These are phyloP conservation scores for Phytophthora uliginosa DNA, from an alignment of 352 stramenopile species.

Conservation along the genomic window DNA sequence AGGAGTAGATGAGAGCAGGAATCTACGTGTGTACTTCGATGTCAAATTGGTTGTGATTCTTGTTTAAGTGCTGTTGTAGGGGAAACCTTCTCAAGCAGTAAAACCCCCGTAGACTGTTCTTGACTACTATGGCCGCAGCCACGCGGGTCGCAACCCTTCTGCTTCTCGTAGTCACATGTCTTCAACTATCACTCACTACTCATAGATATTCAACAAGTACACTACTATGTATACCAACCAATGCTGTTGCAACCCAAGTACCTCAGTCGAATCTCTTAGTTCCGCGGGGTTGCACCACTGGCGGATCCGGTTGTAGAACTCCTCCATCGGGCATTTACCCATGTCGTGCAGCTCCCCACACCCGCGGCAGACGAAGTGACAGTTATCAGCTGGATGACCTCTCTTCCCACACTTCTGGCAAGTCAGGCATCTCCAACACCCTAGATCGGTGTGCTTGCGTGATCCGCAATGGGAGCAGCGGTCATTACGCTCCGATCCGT, in stretches of 20 bases:
- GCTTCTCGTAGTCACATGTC: too few species aligned
- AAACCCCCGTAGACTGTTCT: not conserved
- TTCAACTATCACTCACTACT: not conserved
- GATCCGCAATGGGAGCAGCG: too few species aligned
- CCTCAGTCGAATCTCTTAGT: not conserved
- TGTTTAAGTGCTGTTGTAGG: not conserved
- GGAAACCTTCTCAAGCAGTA: not conserved
- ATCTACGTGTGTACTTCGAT: not conserved
- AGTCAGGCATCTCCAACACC: too few species aligned
- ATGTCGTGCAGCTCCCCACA: not conserved
- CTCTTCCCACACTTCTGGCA: too few species aligned
- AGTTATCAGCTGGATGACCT: too few species aligned
- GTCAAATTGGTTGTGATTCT: not conserved
- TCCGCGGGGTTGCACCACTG: not conserved
- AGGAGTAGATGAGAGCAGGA: not conserved
- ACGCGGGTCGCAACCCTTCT: too few species aligned
- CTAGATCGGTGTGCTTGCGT: too few species aligned
- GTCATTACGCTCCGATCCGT: too few species aligned
- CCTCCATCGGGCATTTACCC: too few species aligned
- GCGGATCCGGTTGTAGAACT: too few species aligned
- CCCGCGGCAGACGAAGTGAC: too few species aligned
- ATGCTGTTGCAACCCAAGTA: slow-evolving; percentile 1
- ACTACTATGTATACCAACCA: not conserved
- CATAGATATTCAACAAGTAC: not conserved
- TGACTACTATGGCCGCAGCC: not conserved